Base-by-base conservation (phyloP, 257 asterid genomes). In the Craterostigma plantagineum region DNA sequence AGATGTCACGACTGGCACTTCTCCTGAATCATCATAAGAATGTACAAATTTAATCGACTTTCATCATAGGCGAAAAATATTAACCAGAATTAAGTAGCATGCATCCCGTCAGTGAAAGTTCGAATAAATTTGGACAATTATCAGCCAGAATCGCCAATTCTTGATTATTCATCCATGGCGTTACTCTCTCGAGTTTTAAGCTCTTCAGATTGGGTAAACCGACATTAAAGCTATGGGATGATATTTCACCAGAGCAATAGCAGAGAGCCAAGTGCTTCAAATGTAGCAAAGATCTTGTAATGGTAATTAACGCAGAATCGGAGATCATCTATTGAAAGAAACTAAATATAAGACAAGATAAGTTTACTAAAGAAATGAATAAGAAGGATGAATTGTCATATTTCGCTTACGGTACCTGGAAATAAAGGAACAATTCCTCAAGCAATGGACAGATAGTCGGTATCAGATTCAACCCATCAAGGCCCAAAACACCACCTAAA, bases 21-120 rank as follows among this genome's bases (percentile, higher is more conserved):
- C 30, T 23, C 30, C 30, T 23, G 30, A 23, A 23, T 23, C 30
- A 23, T 6, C 30, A 23, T 23, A 23, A 23, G 30, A 23, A 23
- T 23, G 30, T 23, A 23, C 2, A 23, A 23, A 23, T 23, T 23
- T 2, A 23, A 23, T 23, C 30, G 4, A 2, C 30, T 2, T 23
- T 23, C 30, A 6, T 6, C 30, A 6, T 23, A 23, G 30, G 6
- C 30, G 6, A 23, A 23, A 23, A 34, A 39, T 45, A 44, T 70
- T 34, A 35, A 73, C 87, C 87, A 61, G 85, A 60, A 64, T 67
- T 64, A 43, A 85, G 92, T 57, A 56, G 65, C n/a, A 52, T 50
- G 73, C 96, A 80, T 62, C 96, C 96, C 18, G 61, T 58, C 63
- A 85, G 55, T 13, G 96, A 80, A 64, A 85, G 81, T 53, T 66